Base-by-base conservation (phyloP, 1,284 basidiomycete genomes). In the Abortiporus biennis region DNA sequence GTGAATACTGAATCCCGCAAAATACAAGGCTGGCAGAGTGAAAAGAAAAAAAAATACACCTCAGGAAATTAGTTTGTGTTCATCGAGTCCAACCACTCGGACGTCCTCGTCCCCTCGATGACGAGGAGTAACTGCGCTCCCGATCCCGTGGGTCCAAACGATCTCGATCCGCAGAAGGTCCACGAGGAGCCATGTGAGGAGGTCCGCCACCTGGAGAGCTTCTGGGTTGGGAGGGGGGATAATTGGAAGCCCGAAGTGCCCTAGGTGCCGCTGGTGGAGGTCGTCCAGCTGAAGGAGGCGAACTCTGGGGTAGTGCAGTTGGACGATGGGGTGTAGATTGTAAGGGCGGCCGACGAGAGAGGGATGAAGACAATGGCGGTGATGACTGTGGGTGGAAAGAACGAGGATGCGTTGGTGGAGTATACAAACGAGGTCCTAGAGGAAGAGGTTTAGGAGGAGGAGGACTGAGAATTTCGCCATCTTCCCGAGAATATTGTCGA, bases 211-310 rank as follows among this genome's bases (percentile, higher is more conserved):
- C 32, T 52, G 32, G 55, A 20, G 58, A 53, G 16, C 54, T 44
- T 1, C 37, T n/a, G 4, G 58, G 56, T 42, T 32, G 42, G 29
- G 41, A 31, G 5, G 57, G 43, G n/a, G 53, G 36, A 19, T 56
- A 54, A 21, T 44, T 54, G 46, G 54, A 47, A 13, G 61, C 60
- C 31, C 76, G 59, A 13, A 78, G 51, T n/a, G 76, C 76, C 17
- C 74, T 68, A 0, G 77, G 77, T 0, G 68, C 76, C 31, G 68
- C 74, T 1, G 77, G 76, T 12, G 71, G 59, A 17, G 68, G 64
- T 23, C 67, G 64, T 16, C 60, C 57, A 6, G 46, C 50, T 52
- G 36, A 47, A 24, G 45, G 43, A 23, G 37, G n/a, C 17, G 36
- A 37, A 17, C 42, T 31, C 42, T 49, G n/a, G n/a, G n/a, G n/a